Conservation (phyloP, 2,329 filamentous ascomycete genomes). For the Orbilia ellipsospora region DNA sequence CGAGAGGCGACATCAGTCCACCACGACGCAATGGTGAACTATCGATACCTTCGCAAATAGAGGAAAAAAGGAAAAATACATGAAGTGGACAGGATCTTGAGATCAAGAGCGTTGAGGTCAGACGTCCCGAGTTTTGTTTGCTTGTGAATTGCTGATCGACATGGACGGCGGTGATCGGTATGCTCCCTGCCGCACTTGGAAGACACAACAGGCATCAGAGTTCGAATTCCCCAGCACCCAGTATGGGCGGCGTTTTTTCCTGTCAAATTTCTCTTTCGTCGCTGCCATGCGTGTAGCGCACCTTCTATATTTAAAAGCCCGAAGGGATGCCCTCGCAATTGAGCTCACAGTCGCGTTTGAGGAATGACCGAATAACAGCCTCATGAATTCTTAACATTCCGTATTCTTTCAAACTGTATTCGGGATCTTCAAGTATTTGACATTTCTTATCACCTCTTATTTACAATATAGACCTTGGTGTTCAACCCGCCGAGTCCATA, state of each 20-base stretch:
- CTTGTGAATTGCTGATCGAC: slow-evolving; percentile 35
- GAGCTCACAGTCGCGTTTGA: neutral
- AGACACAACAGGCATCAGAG: slow-evolving; percentile 39
- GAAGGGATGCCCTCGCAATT: slow-evolving; percentile 51
- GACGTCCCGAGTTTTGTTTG: slow-evolving; percentile 36
- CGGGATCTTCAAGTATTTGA: neutral
- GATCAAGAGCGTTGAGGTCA: slow-evolving; percentile 6
- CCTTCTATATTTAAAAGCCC: slow-evolving; percentile 40
- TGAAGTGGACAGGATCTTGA: slow-evolving; percentile 3
- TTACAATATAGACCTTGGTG: neutral
- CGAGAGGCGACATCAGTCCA: slow-evolving; percentile 18
- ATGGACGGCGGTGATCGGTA: slow-evolving; percentile 52
- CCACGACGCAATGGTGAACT: neutral
- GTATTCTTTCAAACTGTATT: neutral
- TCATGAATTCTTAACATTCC: slow-evolving; percentile 11
- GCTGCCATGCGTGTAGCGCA: slow-evolving; percentile 2
- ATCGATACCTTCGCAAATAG: neutral
- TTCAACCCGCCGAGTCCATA: neutral
- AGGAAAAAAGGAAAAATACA: slow-evolving; percentile 1
- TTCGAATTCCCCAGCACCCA: slow-evolving; percentile 7
- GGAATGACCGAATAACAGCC: slow-evolving; percentile 8
- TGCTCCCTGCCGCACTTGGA: slow-evolving; percentile 45
- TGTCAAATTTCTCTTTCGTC: neutral
- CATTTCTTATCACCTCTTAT: neutral
- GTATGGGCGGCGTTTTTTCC: slow-evolving; percentile 14